phyloP scores from a whole-genome alignment of 2,329 filamentous ascomycete genomes.

The Alternaria triticina region DNA sequence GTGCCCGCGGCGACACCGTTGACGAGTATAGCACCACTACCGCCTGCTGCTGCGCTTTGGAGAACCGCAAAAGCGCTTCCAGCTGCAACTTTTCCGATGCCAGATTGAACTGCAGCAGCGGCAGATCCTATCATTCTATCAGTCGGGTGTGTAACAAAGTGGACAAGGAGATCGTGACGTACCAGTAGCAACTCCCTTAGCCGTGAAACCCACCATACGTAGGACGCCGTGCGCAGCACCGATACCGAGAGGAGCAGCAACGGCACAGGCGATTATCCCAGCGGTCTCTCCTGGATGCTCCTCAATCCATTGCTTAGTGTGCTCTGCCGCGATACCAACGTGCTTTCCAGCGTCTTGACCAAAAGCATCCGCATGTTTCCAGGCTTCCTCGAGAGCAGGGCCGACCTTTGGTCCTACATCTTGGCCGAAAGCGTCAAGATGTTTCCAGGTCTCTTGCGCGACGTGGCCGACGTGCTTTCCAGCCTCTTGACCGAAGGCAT shows the following conservation, averaged over 20 bases:
- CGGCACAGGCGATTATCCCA: conserved; percentile 11
- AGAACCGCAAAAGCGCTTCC: conserved; percentile 22
- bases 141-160: background rate
- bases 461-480: background rate
- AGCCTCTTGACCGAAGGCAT: conserved; percentile 7
- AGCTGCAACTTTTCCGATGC: conserved; percentile 20
- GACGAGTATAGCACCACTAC: conserved; percentile 13
- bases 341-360: conserved; percentile 9
- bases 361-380: conserved; percentile 10
- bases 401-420: conserved; percentile 1
- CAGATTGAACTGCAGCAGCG: conserved; percentile 20
- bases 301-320: conserved; percentile 15
- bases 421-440: conserved; percentile 7
- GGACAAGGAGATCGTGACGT: background rate
- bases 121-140: conserved; percentile 12
- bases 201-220: conserved; percentile 13
- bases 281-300: conserved; percentile 14
- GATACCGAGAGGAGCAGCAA: conserved; percentile 10
- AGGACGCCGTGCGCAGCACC: conserved; percentile 2
- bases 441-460: background rate
- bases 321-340: background rate
- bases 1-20: conserved; percentile 16
- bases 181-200: conserved; percentile 21
- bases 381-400: conserved; percentile 1
- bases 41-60: conserved; percentile 28